Conservation (phyloP, 345 rosid genomes). For the Syzygium jambos region DNA sequence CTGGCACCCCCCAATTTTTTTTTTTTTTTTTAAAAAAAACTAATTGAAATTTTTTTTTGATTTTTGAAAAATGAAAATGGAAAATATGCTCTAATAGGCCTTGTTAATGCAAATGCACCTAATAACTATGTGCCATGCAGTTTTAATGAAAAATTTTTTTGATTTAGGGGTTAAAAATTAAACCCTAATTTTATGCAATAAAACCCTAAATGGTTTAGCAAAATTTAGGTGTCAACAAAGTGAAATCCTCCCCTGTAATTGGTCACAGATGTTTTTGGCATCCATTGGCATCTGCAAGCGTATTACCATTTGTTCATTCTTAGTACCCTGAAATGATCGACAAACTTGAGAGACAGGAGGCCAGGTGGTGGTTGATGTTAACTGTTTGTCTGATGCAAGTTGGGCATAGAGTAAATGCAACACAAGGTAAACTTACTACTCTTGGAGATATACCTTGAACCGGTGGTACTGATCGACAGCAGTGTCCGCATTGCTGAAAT, state of each 20-base stretch:
- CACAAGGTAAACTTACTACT: neutral
- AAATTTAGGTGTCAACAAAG: too few relatives aligned
- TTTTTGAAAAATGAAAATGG: too few relatives aligned
- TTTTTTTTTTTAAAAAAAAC: too few relatives aligned
- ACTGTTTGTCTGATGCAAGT: neutral
- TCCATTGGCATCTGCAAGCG: neutral
- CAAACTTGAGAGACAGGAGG: neutral
- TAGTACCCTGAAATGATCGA: neutral
- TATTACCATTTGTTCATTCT: neutral
- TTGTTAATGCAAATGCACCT: too few relatives aligned
- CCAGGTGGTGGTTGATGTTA: neutral
- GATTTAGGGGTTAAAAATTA: too few relatives aligned
- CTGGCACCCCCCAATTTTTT: too few relatives aligned
- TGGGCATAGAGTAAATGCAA: neutral
- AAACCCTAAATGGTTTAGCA: too few relatives aligned
- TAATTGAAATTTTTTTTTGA: too few relatives aligned
- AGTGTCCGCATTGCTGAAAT: constrained; percentile 92
- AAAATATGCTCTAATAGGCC: too few relatives aligned
- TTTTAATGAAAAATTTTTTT: too few relatives aligned
- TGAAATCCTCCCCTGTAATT: neutral
- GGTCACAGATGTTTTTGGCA: neutral
- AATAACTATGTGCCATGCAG: too few relatives aligned
- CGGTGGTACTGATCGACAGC: constrained; percentile 92
- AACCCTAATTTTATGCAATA: too few relatives aligned
- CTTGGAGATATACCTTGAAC: constrained; percentile 38